Evolutionary conservation across 331 rosid species (phyloP).

Genomic region (Telfairia occidentalis): DNA sequence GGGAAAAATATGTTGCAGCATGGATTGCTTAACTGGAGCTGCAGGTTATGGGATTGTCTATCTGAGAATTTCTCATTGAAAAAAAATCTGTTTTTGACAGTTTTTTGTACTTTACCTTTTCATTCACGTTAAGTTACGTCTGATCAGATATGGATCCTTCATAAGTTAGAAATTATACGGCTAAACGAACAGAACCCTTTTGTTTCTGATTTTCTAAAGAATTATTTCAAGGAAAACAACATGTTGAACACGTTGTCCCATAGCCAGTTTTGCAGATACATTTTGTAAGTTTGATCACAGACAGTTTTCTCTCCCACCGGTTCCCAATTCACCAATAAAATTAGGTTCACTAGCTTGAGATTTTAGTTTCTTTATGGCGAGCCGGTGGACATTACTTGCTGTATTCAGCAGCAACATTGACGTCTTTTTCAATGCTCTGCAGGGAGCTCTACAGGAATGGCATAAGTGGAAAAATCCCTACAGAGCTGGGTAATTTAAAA

Average conservation of each 20-base stretch:
- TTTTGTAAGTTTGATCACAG: neutral
- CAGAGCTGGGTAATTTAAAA: slow-evolving; percentile 62
- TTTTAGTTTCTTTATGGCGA: neutral
- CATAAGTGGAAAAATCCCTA: slow-evolving; percentile 59
- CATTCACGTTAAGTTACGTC: neutral
- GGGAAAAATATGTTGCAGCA: neutral
- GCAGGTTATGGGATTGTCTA: neutral
- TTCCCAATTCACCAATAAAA: neutral
- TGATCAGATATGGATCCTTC: neutral
- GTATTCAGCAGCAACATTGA: neutral
- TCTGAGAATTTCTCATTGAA: neutral
- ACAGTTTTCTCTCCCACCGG: neutral
- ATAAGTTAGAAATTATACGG: neutral
- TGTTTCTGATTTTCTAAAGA: neutral
- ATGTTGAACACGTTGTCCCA: neutral
- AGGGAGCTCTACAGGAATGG: slow-evolving; percentile 88
- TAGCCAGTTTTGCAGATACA: neutral
- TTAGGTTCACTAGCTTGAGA: neutral
- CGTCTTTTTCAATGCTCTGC: slow-evolving; percentile 23
- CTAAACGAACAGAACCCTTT: neutral
- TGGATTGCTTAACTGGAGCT: neutral
- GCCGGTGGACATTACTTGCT: neutral
- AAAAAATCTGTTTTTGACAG: neutral
- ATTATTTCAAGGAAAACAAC: neutral
- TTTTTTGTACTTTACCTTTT: neutral